A percentile compares a stretch with the other conserved stretches of the same genome.
Evolutionary conservation across 2,329 filamentous ascomycete species (phyloP).

Genomic region (Colletotrichum siamense): DNA sequence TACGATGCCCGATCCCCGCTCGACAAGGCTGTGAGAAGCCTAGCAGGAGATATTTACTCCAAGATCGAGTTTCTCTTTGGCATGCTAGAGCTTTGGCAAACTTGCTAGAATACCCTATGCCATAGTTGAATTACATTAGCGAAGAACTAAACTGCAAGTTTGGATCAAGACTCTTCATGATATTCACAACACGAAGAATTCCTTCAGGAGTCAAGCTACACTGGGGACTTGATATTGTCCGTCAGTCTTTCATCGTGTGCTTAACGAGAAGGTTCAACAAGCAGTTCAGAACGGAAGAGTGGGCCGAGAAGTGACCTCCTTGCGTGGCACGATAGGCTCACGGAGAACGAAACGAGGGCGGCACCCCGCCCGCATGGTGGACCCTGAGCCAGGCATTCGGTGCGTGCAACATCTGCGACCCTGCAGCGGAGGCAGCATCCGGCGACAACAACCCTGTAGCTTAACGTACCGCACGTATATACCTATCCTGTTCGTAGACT

Average conservation of each 20-base stretch:
- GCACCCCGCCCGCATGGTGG: background rate
- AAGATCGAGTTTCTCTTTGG: background rate
- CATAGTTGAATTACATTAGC: background rate
- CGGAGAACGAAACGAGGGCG: background rate
- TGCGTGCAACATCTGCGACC: background rate
- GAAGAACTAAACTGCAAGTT: background rate
- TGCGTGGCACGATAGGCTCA: background rate
- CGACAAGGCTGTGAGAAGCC: background rate
- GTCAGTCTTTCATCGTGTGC: background rate
- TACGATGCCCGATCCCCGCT: background rate
- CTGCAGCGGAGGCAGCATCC: background rate
- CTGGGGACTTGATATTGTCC: background rate
- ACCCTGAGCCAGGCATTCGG: background rate
- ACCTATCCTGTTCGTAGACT: background rate
- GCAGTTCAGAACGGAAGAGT: background rate
- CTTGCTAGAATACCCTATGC: background rate
- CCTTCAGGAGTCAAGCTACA: background rate
- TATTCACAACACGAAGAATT: background rate
- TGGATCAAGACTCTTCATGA: background rate
- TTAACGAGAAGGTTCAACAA: background rate
- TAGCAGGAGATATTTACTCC: background rate
- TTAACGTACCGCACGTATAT: background rate
- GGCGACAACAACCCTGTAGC: background rate
- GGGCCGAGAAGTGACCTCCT: background rate
- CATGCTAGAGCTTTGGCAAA: background rate